Evolutionary conservation across 805 yeast genomes (phyloP).

Genomic region (Ogataea pilisensis): DNA sequence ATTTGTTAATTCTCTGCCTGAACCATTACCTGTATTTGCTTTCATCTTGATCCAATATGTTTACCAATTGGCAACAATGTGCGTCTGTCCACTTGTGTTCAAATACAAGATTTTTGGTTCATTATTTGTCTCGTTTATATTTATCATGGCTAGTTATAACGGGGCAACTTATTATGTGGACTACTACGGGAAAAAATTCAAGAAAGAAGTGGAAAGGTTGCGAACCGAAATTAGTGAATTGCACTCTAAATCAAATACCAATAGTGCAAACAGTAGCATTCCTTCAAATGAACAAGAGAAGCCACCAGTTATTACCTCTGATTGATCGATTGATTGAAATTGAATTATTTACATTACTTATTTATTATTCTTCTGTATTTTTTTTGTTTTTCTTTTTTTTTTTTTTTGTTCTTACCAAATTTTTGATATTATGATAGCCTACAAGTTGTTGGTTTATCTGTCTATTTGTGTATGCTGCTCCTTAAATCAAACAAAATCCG

Average conservation of each 20-base stretch:
- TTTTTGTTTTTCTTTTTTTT: no score
- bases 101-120: slow-evolving; percentile 62
- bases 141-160: slow-evolving; percentile 75
- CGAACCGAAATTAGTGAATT: slow-evolving; percentile 66
- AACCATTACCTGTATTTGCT: slow-evolving; percentile 80
- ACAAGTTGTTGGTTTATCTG: background rate
- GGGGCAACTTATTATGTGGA: slow-evolving; percentile 96
- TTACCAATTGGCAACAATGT: slow-evolving; percentile 84
- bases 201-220: slow-evolving; percentile 73
- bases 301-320: no score
- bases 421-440: no score
- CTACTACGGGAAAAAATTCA: slow-evolving; percentile 84
- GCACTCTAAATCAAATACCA: slow-evolving; percentile 33
- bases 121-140: slow-evolving; percentile 65
- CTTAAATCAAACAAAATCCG: no score
- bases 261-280: background rate
- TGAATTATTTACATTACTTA: background rate
- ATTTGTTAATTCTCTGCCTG: slow-evolving; percentile 78
- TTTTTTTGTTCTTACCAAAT: no score
- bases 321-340: no score
- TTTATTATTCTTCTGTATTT: background rate
- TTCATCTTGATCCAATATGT: slow-evolving; percentile 83
- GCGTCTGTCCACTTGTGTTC: slow-evolving; percentile 87
- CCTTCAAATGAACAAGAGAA: background rate
- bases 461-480: background rate